Conservation (phyloP, 2,329 filamentous ascomycete genomes). For the Colletotrichum lupini region DNA sequence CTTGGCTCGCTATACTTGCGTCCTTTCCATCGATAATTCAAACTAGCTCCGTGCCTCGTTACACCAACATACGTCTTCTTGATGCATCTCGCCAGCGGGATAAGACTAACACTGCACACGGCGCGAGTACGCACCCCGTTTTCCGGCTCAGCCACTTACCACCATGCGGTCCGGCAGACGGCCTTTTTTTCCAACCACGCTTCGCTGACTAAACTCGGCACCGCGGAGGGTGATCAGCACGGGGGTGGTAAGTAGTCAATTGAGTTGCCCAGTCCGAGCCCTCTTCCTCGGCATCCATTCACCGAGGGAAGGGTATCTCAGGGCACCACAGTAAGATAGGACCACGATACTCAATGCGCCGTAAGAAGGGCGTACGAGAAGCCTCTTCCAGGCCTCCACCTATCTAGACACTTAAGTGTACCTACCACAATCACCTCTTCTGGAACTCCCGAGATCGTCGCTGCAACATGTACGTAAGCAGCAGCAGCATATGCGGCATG, state of each 20-base stretch:
- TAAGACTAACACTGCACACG: neutral
- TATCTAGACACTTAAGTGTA: neutral
- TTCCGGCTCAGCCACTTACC: neutral
- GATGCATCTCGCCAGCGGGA: neutral
- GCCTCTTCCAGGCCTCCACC: neutral
- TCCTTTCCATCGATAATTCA: neutral
- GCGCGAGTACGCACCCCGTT: neutral
- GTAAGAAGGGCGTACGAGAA: neutral
- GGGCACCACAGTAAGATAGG: no score
- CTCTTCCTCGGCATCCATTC: neutral
- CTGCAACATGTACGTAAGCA: constrained; percentile 10
- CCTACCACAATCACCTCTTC: neutral
- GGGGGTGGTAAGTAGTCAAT: neutral
- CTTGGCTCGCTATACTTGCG: neutral
- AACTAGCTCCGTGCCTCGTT: neutral
- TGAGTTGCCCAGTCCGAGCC: neutral
- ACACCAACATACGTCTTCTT: neutral
- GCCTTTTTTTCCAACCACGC: neutral
- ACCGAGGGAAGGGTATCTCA: neutral
- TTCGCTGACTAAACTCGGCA: neutral
- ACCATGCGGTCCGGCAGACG: neutral
- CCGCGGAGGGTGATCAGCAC: neutral
- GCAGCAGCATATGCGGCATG: neutral
- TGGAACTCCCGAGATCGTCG: constrained; percentile 3
- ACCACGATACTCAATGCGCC: no score